Conservation (phyloP, 208 protist genomes). For the Crithidia fasciculata region DNA sequence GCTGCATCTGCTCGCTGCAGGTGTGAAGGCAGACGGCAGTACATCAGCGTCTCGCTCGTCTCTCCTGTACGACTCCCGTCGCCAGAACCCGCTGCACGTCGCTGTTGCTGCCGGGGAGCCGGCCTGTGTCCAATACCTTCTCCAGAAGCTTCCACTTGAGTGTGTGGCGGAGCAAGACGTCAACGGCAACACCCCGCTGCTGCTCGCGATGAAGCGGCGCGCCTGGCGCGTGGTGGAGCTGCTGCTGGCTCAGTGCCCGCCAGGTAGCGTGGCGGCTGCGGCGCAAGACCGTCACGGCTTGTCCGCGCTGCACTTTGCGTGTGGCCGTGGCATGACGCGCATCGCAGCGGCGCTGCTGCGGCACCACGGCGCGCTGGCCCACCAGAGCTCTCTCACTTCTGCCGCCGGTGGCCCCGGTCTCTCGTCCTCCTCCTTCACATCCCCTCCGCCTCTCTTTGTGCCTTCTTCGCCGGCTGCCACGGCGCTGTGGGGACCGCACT, state of each 20-base stretch:
- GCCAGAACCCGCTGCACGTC: conserved; percentile 78
- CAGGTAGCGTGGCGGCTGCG: conserved; percentile 44
- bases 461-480: background rate
- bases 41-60: background rate
- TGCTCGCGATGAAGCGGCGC: conserved; percentile 56
- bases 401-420: no score
- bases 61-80: conserved; percentile 51
- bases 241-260: conserved; percentile 47
- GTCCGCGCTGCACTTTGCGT: conserved; percentile 68
- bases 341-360: conserved; percentile 52
- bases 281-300: conserved; percentile 53
- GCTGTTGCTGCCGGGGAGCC: conserved; percentile 56
- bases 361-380: conserved; percentile 59
- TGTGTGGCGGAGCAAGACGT: conserved; percentile 49
- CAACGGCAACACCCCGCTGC: conserved; percentile 73
- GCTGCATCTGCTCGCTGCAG: conserved; percentile 23
- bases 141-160: conserved; percentile 33
- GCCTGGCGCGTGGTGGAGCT: conserved; percentile 55
- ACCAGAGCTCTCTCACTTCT: conserved; percentile 12
- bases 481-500: conserved; percentile 30
- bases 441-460: background rate
- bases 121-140: conserved; percentile 51
- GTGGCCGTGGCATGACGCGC: conserved; percentile 47
- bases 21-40: no score
- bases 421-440: no score